Conservation (phyloP, 352 stramenopile species). For the Phytopythium montanum region DNA sequence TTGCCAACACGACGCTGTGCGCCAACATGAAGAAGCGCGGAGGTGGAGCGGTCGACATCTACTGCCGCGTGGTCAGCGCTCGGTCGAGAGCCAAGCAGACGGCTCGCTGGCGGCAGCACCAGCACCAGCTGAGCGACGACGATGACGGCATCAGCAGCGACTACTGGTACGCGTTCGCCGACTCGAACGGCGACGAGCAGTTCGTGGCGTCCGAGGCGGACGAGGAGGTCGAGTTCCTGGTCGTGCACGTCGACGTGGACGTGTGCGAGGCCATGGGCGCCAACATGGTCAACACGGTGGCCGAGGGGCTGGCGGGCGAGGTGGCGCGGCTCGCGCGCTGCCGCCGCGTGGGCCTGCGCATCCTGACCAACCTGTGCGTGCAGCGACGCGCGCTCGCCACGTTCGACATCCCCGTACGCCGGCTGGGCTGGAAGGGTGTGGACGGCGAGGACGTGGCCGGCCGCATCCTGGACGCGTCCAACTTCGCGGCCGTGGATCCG, state of each 20-base stretch:
- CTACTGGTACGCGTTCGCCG: conserved; percentile 60
- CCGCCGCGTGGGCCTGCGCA: conserved; percentile 66
- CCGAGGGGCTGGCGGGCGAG: conserved; percentile 75
- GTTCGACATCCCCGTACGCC: conserved; percentile 72
- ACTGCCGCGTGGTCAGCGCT: conserved; percentile 75
- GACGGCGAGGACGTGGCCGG: conserved; percentile 65
- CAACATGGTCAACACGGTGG: conserved; percentile 88
- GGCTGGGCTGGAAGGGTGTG: conserved; percentile 81
- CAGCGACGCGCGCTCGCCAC: conserved; percentile 60
- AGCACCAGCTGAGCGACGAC: conserved; percentile 7
- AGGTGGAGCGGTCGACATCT: conserved; percentile 74
- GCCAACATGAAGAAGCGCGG: conserved; percentile 85
- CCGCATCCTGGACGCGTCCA: conserved; percentile 82
- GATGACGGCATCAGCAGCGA: neutral
- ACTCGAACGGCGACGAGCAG: conserved; percentile 45
- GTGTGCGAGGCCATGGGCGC: conserved; percentile 88
- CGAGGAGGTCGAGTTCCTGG: conserved; percentile 37
- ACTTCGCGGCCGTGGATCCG: conserved; percentile 80
- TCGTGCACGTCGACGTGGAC: conserved; percentile 87
- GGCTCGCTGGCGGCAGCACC: conserved; percentile 10
- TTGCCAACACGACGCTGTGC: conserved; percentile 77
- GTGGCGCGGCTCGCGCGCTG: conserved; percentile 61
- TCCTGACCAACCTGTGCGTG: conserved; percentile 89
- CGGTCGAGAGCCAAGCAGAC: conserved; percentile 15
- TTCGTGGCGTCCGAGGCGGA: conserved; percentile 25